Evolutionary conservation across 371 early-diverging fungal genomes (phyloP).

Genomic region (Pancytospora philotis): DNA sequence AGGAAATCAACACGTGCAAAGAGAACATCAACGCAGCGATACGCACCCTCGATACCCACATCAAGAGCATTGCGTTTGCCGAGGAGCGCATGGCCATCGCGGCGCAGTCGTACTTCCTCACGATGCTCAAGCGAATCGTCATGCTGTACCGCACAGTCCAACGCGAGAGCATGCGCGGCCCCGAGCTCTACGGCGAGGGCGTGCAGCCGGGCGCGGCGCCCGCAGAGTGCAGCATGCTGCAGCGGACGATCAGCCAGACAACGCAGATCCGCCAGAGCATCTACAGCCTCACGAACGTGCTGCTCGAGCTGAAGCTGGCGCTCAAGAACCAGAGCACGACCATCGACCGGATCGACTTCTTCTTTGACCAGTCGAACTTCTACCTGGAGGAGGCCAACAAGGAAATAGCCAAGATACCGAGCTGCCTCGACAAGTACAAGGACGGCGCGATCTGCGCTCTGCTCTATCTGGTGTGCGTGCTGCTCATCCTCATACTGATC

Average conservation of each 20-base stretch:
- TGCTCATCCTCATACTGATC: slow-evolving; percentile 8
- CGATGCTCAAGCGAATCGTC: neutral
- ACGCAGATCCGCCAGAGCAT: slow-evolving; percentile 40
- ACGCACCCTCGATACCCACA: neutral
- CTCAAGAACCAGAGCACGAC: slow-evolving; percentile 31
- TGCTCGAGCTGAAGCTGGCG: slow-evolving; percentile 51
- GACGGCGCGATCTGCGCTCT: slow-evolving; percentile 43
- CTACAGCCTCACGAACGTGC: slow-evolving; percentile 40
- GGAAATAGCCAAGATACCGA: slow-evolving; percentile 43
- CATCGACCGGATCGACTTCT: slow-evolving; percentile 52
- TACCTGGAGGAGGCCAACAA: slow-evolving; percentile 45
- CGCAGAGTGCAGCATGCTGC: neutral
- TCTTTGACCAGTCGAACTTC: slow-evolving; percentile 33
- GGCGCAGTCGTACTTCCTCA: neutral
- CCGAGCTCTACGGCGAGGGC: neutral
- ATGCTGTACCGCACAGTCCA: neutral
- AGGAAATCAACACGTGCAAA: neutral
- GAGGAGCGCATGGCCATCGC: neutral
- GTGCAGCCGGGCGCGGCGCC: neutral
- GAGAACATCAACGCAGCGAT: neutral
- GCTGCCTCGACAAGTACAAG: slow-evolving; percentile 21
- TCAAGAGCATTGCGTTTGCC: neutral
- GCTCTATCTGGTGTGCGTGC: slow-evolving; percentile 6
- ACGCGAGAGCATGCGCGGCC: neutral
- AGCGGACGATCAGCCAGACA: slow-evolving; percentile 15